Evolutionary conservation across 805 yeast genomes (phyloP).

Genomic region (Candida arabinofermentans): DNA sequence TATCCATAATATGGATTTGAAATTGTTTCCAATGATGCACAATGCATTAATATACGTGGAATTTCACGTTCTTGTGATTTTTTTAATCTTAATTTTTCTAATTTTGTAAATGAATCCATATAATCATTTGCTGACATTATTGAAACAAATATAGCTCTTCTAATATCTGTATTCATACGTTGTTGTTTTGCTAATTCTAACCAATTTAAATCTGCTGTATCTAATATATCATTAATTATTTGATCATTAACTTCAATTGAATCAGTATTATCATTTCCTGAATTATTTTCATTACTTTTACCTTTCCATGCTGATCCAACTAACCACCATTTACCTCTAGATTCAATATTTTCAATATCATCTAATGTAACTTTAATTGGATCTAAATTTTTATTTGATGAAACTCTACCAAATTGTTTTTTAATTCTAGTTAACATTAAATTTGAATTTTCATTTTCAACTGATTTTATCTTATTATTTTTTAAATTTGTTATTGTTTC

Average conservation of each 20-base stretch:
- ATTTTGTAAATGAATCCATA: conserved; percentile 76
- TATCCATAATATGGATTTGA: conserved; percentile 90
- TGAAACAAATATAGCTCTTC: conserved; percentile 90
- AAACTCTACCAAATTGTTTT: conserved; percentile 56
- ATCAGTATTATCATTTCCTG: conserved; percentile 3
- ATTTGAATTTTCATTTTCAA: conserved; percentile 47
- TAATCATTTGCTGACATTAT: conserved; percentile 94
- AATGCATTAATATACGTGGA: conserved; percentile 79
- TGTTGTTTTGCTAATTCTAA: conserved; percentile 77
- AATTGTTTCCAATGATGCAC: conserved; percentile 75
- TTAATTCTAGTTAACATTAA: conserved; percentile 55
- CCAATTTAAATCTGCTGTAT: conserved; percentile 81
- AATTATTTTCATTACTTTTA: conserved; percentile 6
- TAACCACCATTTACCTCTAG: conserved; percentile 97
- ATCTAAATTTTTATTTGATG: conserved; percentile 48
- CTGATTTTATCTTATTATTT: conserved; percentile 68
- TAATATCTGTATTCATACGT: conserved; percentile 91
- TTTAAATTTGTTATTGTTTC: conserved; percentile 84
- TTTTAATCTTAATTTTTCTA: conserved; percentile 77
- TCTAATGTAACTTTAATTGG: conserved; percentile 80
- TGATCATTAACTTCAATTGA: conserved; percentile 35
- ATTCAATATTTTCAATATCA: conserved; percentile 73
- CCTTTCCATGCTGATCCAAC: conserved; percentile 99
- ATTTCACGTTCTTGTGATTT: conserved; percentile 81
- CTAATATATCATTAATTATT: conserved; percentile 58